Conservation (phyloP, 169 alveolate species). For the Perkinsus olseni region DNA sequence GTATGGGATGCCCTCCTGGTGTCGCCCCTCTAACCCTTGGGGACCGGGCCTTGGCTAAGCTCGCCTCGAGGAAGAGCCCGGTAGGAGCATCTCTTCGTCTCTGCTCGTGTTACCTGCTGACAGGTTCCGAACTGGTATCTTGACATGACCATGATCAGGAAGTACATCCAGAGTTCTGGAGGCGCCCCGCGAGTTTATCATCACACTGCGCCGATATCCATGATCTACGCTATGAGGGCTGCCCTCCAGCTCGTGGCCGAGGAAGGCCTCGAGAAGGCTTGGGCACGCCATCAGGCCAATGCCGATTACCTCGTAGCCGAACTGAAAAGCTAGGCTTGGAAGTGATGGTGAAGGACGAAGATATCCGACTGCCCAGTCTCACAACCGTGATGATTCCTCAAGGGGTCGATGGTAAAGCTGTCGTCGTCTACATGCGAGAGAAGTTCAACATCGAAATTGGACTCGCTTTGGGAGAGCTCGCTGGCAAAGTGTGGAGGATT, state of each 20-base stretch:
- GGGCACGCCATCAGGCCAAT: constrained; percentile 14
- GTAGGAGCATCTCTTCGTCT: constrained; percentile 5
- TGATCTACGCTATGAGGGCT: constrained; percentile 23
- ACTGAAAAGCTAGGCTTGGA: constrained; percentile 8
- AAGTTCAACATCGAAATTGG: constrained; percentile 25
- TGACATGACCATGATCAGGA: constrained; percentile 16
- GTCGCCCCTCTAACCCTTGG: constrained; percentile 32
- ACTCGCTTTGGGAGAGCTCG: constrained; percentile 23
- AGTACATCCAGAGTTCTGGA: neutral
- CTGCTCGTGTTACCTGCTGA: neutral
- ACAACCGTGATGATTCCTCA: constrained; percentile 23
- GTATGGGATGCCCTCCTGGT: constrained; percentile 29
- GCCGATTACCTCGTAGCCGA: constrained; percentile 13
- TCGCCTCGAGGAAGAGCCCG: constrained; percentile 3
- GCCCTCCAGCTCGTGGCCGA: constrained; percentile 23
- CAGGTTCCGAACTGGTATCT: constrained; percentile 5
- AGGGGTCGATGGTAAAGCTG: neutral
- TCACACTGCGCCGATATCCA: constrained; percentile 28
- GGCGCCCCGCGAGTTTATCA: constrained; percentile 25
- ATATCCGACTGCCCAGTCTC: constrained; percentile 14
- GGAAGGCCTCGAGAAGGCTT: constrained; percentile 16
- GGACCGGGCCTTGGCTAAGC: constrained; percentile 24
- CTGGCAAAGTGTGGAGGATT: constrained; percentile 27
- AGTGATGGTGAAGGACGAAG: neutral
- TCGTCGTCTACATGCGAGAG: constrained; percentile 2